Percentiles rank a stretch among this genome's conserved stretches.
These are phyloP conservation scores for Soucietia sequanensis DNA, from an alignment of 805 yeast species.

Conservation along the genomic window DNA sequence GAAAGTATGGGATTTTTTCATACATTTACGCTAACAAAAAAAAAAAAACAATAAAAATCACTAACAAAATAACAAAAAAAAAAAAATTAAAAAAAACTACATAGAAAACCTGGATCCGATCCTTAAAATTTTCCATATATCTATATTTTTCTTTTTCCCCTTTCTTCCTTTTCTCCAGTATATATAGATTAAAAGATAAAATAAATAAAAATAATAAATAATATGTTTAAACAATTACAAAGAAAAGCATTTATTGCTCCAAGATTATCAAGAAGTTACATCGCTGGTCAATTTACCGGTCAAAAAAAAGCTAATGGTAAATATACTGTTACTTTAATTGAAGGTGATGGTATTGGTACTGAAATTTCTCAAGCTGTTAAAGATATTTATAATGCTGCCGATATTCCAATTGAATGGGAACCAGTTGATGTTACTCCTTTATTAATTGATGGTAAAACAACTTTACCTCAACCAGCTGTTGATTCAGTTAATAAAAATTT, in stretches of 20 bases:
- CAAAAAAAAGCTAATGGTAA: slow-evolving; percentile 71
- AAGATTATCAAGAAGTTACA: slow-evolving; percentile 43
- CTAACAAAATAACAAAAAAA: background rate
- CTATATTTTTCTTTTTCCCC: background rate
- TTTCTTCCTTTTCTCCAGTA: background rate
- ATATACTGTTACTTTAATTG: slow-evolving; percentile 91
- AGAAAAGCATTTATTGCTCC: slow-evolving; percentile 24
- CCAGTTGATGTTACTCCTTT: slow-evolving; percentile 94
- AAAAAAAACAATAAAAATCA: background rate
- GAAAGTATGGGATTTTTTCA: too few relatives aligned
- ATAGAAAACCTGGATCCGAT: background rate
- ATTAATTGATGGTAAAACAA: slow-evolving; percentile 86
- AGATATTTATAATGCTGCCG: slow-evolving; percentile 88
- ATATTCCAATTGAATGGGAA: slow-evolving; percentile 97
- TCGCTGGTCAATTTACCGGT: slow-evolving; percentile 68
- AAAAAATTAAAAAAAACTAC: too few relatives aligned
- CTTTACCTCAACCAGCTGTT: slow-evolving; percentile 89
- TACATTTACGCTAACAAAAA: too few relatives aligned
- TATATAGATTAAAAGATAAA: background rate
- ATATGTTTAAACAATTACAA: slow-evolving; percentile 36
- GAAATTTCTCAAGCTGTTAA: slow-evolving; percentile 95
- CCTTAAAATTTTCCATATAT: background rate
- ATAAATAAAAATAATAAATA: background rate
- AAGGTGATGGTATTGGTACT: slow-evolving; percentile 97
- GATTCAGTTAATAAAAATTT: slow-evolving; percentile 88